Evolutionary conservation across 2,329 filamentous ascomycete genomes (phyloP).

Genomic region (Cadophora luteo-olivacea): DNA sequence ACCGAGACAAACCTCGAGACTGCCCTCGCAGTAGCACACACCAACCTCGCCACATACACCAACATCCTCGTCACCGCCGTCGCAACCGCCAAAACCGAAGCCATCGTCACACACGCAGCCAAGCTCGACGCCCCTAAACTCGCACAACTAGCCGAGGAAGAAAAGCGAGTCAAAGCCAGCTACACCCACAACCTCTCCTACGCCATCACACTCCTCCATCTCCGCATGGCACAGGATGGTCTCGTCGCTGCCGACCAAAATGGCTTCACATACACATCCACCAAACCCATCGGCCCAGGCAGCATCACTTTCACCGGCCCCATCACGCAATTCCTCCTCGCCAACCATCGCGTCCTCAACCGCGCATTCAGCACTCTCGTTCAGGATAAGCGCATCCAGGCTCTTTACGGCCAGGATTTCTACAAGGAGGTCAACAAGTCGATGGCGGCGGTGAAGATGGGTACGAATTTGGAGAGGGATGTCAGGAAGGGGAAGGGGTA

Average conservation of each 20-base stretch:
- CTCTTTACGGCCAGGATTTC: not conserved
- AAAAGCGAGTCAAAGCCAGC: not conserved
- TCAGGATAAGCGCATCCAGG: not conserved
- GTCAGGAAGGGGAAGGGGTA: not conserved
- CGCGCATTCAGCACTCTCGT: not conserved
- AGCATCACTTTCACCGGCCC: constrained; percentile 7
- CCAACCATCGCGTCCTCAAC: not conserved
- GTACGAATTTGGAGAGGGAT: not conserved
- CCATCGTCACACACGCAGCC: no score
- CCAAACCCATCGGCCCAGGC: not conserved
- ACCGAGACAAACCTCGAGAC: not conserved
- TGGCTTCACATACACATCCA: not conserved
- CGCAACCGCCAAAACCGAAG: not conserved
- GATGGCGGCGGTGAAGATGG: not conserved
- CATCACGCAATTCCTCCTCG: not conserved
- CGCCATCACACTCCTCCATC: constrained; percentile 2
- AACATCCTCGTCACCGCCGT: not conserved
- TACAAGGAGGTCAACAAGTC: not conserved
- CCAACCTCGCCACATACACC: constrained; percentile 9
- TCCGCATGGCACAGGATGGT: constrained; percentile 1
- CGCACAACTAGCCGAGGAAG: not conserved
- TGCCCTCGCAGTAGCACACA: not conserved
- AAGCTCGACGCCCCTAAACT: not conserved
- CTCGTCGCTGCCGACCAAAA: not conserved
- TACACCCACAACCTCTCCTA: not conserved